Percentiles rank a stretch among this genome's conserved stretches.
phyloP scores from a whole-genome alignment of 495 filamentous ascomycete genomes.

The Massariosphaeria phaeospora region DNA sequence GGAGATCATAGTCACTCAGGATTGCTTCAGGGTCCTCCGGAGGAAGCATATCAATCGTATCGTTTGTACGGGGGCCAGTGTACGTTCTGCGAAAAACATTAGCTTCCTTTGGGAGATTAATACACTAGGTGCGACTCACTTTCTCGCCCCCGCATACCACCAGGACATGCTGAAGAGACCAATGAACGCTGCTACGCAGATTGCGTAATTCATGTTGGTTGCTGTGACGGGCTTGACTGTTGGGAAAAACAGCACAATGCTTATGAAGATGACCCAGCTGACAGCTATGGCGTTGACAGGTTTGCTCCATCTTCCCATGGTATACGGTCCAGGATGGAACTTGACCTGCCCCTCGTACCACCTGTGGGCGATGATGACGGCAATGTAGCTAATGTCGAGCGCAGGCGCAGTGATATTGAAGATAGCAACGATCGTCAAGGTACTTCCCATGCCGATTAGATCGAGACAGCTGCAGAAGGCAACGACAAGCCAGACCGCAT shows the following conservation, averaged over 20 bases:
- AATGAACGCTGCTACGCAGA: conserved; percentile 61
- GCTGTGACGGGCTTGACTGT: conserved; percentile 55
- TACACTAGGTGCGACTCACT: conserved; percentile 41
- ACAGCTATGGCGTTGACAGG: conserved; percentile 57
- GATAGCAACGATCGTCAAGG: conserved; percentile 63
- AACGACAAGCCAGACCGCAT: conserved; percentile 69
- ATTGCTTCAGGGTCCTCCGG: conserved; percentile 36
- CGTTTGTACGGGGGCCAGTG: conserved; percentile 33
- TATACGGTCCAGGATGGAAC: conserved; percentile 62
- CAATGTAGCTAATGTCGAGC: conserved; percentile 63
- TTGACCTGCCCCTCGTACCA: conserved; percentile 54
- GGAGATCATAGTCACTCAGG: conserved; percentile 23
- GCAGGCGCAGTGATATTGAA: conserved; percentile 69
- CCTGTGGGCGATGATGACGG: conserved; percentile 62
- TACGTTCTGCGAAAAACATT: conserved; percentile 26
- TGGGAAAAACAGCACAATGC: conserved; percentile 63
- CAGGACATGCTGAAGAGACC: conserved; percentile 57
- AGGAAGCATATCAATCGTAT: conserved; percentile 32
- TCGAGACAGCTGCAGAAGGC: conserved; percentile 56
- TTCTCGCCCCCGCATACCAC: conserved; percentile 60
- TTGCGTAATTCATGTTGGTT: conserved; percentile 68
- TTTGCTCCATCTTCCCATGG: conserved; percentile 56
- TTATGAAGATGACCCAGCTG: conserved; percentile 65
- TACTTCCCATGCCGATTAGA: conserved; percentile 63
- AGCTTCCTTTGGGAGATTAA: not conserved